phyloP scores from a whole-genome alignment of 306 rosid genomes.

The Abrus precatorius region DNA sequence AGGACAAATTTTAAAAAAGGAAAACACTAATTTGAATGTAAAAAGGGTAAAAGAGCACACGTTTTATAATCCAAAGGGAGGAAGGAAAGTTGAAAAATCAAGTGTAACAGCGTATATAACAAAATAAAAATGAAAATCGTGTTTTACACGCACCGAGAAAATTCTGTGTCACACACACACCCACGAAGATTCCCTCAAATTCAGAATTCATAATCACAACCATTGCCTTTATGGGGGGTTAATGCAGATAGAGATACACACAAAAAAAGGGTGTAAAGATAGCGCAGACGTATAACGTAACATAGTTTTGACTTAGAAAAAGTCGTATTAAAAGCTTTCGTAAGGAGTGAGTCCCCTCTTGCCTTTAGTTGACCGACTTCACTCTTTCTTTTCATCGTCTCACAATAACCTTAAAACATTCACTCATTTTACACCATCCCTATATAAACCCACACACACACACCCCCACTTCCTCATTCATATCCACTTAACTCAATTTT shows the following conservation, averaged over 20 bases:
- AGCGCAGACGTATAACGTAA: constrained; percentile 48
- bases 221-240: constrained; percentile 15
- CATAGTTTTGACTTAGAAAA: constrained; percentile 71
- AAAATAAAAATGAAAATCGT: constrained; percentile 29
- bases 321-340: constrained; percentile 46
- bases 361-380: constrained; percentile 83
- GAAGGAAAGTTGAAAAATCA: neutral
- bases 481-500: neutral
- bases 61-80: constrained; percentile 24
- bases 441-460: constrained; percentile 19
- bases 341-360: neutral
- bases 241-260: neutral
- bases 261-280: neutral
- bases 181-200: neutral
- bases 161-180: neutral
- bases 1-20: neutral
- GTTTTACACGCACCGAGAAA: constrained; percentile 44
- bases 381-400: constrained; percentile 33
- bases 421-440: neutral
- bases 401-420: neutral
- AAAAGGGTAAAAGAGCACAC: constrained; percentile 21
- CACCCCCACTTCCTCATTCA: neutral
- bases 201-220: neutral
- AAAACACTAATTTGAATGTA: neutral
- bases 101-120: too few species aligned